phyloP scores from a whole-genome alignment of 73 alveolate species.

The Symbiodinium pilosum region DNA sequence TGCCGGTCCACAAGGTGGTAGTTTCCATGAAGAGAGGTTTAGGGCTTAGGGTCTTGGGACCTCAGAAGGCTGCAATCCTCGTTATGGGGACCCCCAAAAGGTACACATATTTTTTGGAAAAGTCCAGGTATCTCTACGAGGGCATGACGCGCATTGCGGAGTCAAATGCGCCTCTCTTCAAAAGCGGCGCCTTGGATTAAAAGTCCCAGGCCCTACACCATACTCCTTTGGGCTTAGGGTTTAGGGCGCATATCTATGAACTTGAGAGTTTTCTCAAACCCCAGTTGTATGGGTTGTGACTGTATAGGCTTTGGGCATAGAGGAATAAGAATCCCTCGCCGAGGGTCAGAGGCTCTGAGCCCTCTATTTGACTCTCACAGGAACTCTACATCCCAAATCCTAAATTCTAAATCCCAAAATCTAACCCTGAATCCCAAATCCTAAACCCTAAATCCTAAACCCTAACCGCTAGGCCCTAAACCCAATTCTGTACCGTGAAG shows the following conservation, averaged over 20 bases:
- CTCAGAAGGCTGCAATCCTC: too few species aligned
- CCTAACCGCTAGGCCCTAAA: too few species aligned
- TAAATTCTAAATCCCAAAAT: background rate
- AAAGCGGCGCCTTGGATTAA: background rate
- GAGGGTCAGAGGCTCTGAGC: background rate
- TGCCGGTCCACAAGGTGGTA: too few species aligned
- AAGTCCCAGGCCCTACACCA: too few species aligned
- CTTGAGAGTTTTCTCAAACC: background rate
- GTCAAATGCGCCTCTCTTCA: conserved; percentile 52
- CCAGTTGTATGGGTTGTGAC: background rate
- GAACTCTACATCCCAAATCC: background rate
- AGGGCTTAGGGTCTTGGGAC: too few species aligned
- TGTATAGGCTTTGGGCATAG: background rate
- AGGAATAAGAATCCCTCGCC: background rate
- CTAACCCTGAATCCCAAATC: background rate
- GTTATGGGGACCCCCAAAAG: too few species aligned
- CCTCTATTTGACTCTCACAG: background rate
- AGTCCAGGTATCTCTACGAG: conserved; percentile 16
- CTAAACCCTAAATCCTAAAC: background rate
- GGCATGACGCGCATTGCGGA: conserved; percentile 77
- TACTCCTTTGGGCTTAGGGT: background rate
- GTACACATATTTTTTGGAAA: too few species aligned
- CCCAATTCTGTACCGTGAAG: too few species aligned
- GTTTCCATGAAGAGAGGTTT: too few species aligned
- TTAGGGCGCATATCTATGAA: background rate